Base-by-base conservation (phyloP, 2,329 filamentous ascomycete species). In the Pseudogymnoascus sp. region DNA sequence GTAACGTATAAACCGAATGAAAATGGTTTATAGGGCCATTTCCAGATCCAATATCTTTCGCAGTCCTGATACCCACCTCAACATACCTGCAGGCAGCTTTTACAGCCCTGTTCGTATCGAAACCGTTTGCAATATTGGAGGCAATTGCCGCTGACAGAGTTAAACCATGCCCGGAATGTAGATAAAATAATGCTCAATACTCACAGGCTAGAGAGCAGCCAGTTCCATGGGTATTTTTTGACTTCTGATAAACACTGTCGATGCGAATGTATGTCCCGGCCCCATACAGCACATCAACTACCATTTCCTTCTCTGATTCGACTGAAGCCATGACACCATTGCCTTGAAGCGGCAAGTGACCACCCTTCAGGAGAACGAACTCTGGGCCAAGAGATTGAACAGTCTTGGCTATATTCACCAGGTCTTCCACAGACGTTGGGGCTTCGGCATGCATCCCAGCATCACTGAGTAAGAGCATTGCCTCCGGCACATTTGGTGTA, bases 171-270 rank as follows among this genome's bases (percentile, higher is more conserved):
- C 26, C 5, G 5, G 3, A 13, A 28, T 18, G 3, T 19, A 30
- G 13, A 57, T 45, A 18, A 26, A 12, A 5, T 9, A 19, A 23
- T n/a, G 26, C 3, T 3, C 26, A 57, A 28, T n/a, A 77, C 84
- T 76, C 72, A 89, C 86, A 96, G 38, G 94, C 94, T 62, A 97
- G 79, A 8, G 91, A 95, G 70, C 94, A 99, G 3, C 94, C 94
- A 0, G 94, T 97, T 0, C 94, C 94, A 68, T 99, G 94, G 0
- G 92, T 97, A 69, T 92, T 92, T 62, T 78, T 86, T 7, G 87
- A 90, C 8, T 78, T 74, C 63, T 90, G 78, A 69, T 88, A 96
- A 3, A 79, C 77, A 37, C 83, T 88, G 71, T 91, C 80, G 56
- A 96, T 80, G 37, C 83, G 75, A 1, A 83, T 76, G 0, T 80